These are phyloP conservation scores for Coemansia sp. DNA, from an alignment of 192 early-diverging fungal genomes.

Conservation along the genomic window DNA sequence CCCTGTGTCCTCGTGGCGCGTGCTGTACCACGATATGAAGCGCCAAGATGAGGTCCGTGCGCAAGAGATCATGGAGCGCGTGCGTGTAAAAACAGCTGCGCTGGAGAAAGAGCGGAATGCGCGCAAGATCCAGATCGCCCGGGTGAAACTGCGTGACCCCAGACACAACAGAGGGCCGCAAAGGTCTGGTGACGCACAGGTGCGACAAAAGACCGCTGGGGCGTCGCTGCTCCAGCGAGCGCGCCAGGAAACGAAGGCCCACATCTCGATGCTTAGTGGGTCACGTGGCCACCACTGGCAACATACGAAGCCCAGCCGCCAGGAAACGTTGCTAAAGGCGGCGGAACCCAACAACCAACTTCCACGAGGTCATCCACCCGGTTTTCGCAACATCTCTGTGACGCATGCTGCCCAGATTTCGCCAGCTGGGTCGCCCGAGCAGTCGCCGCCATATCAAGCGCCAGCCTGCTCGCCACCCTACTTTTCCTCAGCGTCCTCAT, in stretches of 20 bases:
- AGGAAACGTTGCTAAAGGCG: not conserved
- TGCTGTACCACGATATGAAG: slow-evolving; percentile 30
- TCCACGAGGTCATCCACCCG: too few relatives aligned
- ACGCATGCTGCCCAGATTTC: slow-evolving; percentile 8
- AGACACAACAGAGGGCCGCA: not conserved
- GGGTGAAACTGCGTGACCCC: not conserved
- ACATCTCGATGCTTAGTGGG: slow-evolving; percentile 31
- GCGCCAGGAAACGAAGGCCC: slow-evolving; percentile 32
- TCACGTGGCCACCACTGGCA: not conserved
- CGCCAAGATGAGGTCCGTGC: slow-evolving; percentile 33
- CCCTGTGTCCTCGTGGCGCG: slow-evolving; percentile 32
- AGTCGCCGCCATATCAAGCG: slow-evolving; percentile 24
- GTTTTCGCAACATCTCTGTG: too few relatives aligned
- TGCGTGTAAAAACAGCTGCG: slow-evolving; percentile 29
- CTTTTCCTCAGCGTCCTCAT: too few relatives aligned
- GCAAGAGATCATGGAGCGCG: slow-evolving; percentile 34
- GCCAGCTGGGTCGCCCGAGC: slow-evolving; percentile 32
- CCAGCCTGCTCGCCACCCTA: too few relatives aligned
- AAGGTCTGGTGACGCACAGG: not conserved
- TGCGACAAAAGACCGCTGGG: not conserved
- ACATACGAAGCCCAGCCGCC: not conserved
- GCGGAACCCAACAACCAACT: not conserved
- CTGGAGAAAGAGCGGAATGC: slow-evolving; percentile 28
- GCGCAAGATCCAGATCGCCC: slow-evolving; percentile 28
- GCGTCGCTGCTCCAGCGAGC: slow-evolving; percentile 37